A percentile compares a stretch with the other conserved stretches of the same genome.
These are phyloP conservation scores for Phialophora tarda DNA, from an alignment of 2,329 filamentous ascomycete species.

Conservation along the genomic window DNA sequence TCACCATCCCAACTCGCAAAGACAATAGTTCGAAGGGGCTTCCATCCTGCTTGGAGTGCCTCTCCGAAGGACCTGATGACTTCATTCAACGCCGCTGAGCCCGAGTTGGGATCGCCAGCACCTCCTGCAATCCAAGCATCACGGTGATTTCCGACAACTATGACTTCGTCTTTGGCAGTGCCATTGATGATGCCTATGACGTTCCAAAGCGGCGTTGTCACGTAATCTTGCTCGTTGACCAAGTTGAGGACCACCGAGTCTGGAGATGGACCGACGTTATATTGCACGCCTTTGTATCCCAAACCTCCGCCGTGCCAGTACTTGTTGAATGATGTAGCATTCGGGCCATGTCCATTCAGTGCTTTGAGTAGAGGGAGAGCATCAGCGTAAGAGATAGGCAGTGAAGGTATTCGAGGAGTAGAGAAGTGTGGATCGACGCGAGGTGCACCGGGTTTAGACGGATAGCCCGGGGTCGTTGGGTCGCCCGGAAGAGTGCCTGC, in stretches of 20 bases:
- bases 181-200: slow-evolving; percentile 93
- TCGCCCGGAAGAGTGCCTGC: slow-evolving; percentile 68
- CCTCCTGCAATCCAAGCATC: slow-evolving; percentile 91
- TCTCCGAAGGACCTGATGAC: slow-evolving; percentile 75
- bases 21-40: slow-evolving; percentile 85
- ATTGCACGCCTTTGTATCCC: slow-evolving; percentile 77
- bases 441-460: slow-evolving; percentile 86
- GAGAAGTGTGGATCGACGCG: slow-evolving; percentile 71
- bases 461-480: slow-evolving; percentile 91
- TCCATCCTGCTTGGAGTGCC: slow-evolving; percentile 76
- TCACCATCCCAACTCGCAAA: slow-evolving; percentile 86
- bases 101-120: slow-evolving; percentile 80
- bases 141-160: slow-evolving; percentile 89
- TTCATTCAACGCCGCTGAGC: slow-evolving; percentile 79
- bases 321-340: slow-evolving; percentile 73
- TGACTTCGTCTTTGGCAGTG: slow-evolving; percentile 75
- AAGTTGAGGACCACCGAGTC: slow-evolving; percentile 71
- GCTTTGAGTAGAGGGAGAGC: slow-evolving; percentile 86
- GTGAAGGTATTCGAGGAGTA: slow-evolving; percentile 84
- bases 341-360: slow-evolving; percentile 85
- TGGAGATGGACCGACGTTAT: slow-evolving; percentile 83
- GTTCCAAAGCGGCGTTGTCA: slow-evolving; percentile 83
- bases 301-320: slow-evolving; percentile 77
- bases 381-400: slow-evolving; percentile 88
- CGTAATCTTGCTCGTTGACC: slow-evolving; percentile 80